phyloP scores from a whole-genome alignment of 768 basidiomycete species.

The Panellus pusillus region DNA sequence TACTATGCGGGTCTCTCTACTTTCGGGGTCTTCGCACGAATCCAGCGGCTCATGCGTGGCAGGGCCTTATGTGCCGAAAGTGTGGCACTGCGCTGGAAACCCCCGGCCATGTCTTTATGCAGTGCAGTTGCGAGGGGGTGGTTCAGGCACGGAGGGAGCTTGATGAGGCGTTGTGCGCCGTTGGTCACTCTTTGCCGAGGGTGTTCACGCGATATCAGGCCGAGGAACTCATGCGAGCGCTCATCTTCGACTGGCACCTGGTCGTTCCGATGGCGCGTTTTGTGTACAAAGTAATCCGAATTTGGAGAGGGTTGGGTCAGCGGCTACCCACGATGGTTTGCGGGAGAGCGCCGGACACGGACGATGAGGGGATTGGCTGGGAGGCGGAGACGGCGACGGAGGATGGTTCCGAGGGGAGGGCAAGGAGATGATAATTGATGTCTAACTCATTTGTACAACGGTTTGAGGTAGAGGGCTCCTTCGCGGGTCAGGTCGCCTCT shows the following conservation, averaged over 20 bases:
- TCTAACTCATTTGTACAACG: too few species aligned
- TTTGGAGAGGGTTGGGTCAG: not conserved
- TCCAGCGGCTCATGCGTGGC: too few species aligned
- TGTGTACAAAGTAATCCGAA: not conserved
- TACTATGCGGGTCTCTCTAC: too few species aligned
- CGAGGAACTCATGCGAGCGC: not conserved
- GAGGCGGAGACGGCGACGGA: not conserved
- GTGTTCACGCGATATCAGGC: not conserved
- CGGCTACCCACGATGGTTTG: not conserved
- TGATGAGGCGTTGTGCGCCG: not conserved
- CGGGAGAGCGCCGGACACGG: not conserved
- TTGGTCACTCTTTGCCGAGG: not conserved
- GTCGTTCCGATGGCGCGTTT: constrained; percentile 3
- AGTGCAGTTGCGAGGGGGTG: not conserved
- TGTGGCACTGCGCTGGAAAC: too few species aligned
- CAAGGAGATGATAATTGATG: too few species aligned
- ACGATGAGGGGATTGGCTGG: not conserved
- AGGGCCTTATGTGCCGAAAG: too few species aligned
- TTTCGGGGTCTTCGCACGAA: too few species aligned
- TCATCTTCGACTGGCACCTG: too few species aligned
- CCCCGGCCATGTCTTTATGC: constrained; percentile 6
- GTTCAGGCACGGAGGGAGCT: not conserved
- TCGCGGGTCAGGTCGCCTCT: too few species aligned
- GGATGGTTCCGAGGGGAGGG: too few species aligned
- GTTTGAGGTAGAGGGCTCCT: too few species aligned